phyloP scores from a whole-genome alignment of 495 filamentous ascomycete species.

The Aspergillus baeticus region DNA sequence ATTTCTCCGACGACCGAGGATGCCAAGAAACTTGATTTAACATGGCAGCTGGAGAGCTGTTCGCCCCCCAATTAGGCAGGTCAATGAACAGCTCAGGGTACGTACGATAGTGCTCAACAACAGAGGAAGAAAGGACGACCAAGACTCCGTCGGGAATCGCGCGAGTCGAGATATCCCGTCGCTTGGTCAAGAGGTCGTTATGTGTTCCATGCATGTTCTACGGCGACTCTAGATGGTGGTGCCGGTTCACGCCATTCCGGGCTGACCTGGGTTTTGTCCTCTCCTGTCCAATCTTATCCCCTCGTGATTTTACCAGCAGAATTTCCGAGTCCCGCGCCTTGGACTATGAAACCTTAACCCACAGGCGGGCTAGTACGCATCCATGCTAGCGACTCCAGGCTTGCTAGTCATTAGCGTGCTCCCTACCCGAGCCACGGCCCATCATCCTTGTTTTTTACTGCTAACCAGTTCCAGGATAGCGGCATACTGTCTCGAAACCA shows the following conservation, averaged over 20 bases:
- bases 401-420: conserved; percentile 5
- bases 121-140: neutral
- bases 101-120: neutral
- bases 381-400: neutral
- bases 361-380: conserved; percentile 3
- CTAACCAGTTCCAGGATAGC: conserved; percentile 20
- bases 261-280: neutral
- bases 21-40: conserved; percentile 3
- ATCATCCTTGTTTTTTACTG: conserved; percentile 1
- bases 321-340: conserved; percentile 21
- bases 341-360: conserved; percentile 14
- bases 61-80: conserved; percentile 3
- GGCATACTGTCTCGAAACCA: conserved; percentile 14
- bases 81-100: neutral
- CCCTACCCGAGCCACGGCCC: conserved; percentile 19
- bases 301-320: conserved; percentile 21
- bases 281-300: conserved; percentile 12
- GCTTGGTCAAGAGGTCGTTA: conserved; percentile 2
- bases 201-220: conserved; percentile 50
- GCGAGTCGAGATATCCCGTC: neutral
- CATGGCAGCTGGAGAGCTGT: neutral
- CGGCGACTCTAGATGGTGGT: conserved; percentile 31
- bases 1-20: neutral
- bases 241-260: conserved; percentile 14
- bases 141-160: neutral